Evolutionary conservation across 345 rosid species (phyloP).

Genomic region (Rhodamnia rubescens): DNA sequence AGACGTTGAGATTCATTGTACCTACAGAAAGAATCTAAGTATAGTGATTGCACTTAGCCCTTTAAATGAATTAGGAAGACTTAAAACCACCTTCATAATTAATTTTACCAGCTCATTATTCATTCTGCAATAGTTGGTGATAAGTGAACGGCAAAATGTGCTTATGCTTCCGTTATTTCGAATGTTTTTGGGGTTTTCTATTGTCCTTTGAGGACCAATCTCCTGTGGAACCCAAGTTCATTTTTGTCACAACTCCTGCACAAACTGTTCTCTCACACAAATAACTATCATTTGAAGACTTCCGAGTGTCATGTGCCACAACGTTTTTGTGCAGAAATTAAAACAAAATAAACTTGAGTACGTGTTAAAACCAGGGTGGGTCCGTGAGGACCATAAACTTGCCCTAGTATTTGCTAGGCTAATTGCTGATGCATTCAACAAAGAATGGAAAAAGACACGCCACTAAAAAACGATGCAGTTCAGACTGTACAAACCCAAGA

Average conservation of each 20-base stretch:
- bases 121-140: neutral
- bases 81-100: too few relatives aligned
- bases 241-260: neutral
- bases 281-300: neutral
- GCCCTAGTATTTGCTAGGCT: neutral
- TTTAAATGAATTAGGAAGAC: too few relatives aligned
- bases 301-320: neutral
- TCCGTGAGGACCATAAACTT: neutral
- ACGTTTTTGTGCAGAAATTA: neutral
- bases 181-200: neutral
- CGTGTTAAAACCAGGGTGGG: neutral
- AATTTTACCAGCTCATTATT: neutral
- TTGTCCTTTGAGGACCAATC: neutral
- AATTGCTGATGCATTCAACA: neutral
- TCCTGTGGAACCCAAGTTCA: neutral
- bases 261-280: neutral
- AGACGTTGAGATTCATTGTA: neutral
- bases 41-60: too few relatives aligned
- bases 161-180: too few relatives aligned
- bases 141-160: too few relatives aligned
- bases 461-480: neutral
- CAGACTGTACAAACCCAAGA: neutral
- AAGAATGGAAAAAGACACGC: neutral
- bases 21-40: too few relatives aligned
- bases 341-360: neutral